phyloP scores from a whole-genome alignment of 2,329 filamentous ascomycete genomes.

The Ophiocordyceps australis region DNA sequence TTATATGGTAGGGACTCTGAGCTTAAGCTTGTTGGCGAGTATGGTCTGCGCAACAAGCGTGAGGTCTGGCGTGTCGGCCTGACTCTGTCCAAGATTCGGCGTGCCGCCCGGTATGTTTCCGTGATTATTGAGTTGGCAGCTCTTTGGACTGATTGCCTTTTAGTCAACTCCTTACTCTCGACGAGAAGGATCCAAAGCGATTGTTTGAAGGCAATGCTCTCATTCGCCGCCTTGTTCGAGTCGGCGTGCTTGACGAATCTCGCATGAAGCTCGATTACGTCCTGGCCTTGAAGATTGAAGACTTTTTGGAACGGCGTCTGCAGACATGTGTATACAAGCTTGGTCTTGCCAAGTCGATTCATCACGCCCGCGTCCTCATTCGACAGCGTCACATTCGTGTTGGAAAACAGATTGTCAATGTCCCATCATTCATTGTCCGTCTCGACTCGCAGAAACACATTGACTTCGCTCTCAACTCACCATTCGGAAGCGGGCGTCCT shows the following conservation, averaged over 20 bases:
- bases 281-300: slow-evolving; percentile 95
- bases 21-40: slow-evolving; percentile 99
- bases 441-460: slow-evolving; percentile 99
- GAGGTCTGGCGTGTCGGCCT: slow-evolving; percentile 99
- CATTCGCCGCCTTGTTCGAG: slow-evolving; percentile 98
- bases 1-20: slow-evolving; percentile 82
- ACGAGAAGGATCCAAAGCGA: slow-evolving; percentile 99
- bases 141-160: slow-evolving; percentile 10
- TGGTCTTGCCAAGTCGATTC: slow-evolving; percentile 98
- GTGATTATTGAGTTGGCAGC: too few species aligned
- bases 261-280: slow-evolving; percentile 99
- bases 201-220: slow-evolving; percentile 99
- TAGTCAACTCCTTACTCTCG: slow-evolving; percentile 98
- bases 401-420: slow-evolving; percentile 99
- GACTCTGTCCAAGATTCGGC: slow-evolving; percentile 99
- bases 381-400: slow-evolving; percentile 99
- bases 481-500: slow-evolving; percentile 91
- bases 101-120: slow-evolving; percentile 92
- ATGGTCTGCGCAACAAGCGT: slow-evolving; percentile 99
- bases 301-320: slow-evolving; percentile 99
- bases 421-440: slow-evolving; percentile 97
- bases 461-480: slow-evolving; percentile 93
- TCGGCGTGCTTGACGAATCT: slow-evolving; percentile 98
- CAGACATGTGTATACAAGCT: slow-evolving; percentile 99
- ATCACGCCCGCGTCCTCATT: slow-evolving; percentile 99